phyloP scores from a whole-genome alignment of 169 alveolate species.

The Plasmodium coatneyi region DNA sequence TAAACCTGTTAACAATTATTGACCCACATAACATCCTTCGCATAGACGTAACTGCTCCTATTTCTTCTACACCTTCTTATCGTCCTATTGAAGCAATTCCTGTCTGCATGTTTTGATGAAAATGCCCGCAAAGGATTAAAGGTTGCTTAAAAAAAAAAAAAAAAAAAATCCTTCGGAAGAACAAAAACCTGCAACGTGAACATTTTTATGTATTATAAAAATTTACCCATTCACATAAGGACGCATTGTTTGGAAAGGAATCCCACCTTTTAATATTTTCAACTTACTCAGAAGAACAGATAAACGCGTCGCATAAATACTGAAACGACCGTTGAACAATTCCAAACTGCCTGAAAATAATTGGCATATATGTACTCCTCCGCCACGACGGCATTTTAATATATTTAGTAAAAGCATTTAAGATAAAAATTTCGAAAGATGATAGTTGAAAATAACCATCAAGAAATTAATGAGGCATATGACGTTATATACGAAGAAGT shows the following conservation, averaged over 20 bases:
- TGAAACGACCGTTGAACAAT: background rate
- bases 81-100: background rate
- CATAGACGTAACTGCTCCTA: background rate
- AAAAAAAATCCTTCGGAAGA: background rate
- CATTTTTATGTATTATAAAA: background rate
- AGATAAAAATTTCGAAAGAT: constrained; percentile 27
- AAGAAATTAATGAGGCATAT: constrained; percentile 24
- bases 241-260: background rate
- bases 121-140: background rate
- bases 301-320: background rate
- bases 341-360: background rate
- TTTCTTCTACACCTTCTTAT: background rate
- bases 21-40: background rate
- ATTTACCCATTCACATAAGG: background rate
- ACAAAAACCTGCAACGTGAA: background rate
- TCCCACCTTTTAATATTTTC: background rate
- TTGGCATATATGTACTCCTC: background rate
- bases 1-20: background rate
- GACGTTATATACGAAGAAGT: constrained; percentile 87
- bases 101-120: background rate
- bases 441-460: constrained; percentile 69
- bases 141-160: background rate
- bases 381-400: background rate
- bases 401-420: background rate
- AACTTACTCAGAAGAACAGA: background rate